Base-by-base conservation (phyloP, 495 filamentous ascomycete genomes). In the Penicillium subrubescens region DNA sequence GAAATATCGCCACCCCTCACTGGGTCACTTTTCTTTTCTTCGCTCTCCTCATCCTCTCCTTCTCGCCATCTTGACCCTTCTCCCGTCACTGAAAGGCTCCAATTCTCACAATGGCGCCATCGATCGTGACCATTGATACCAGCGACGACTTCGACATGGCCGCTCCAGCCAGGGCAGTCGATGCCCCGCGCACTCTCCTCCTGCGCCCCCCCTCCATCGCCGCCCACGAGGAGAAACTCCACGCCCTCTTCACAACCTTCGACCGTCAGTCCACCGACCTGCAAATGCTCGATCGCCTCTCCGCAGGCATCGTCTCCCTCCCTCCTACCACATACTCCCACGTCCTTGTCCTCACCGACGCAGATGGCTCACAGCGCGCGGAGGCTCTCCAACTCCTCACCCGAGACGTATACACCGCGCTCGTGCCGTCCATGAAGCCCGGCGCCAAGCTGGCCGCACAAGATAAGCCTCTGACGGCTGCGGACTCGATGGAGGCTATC, bases 261-360 rank as follows among this genome's bases (percentile, higher is more conserved):
- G 86, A 92, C 73, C 90, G 92, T 69, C 75, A 80, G 60, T 78
- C 82, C 37, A 93, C 92, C 54, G 95, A 99, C 73, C 83, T 99
- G 43, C 96, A 98, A 73, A 99, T 99, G 95, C 91, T 99, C 59
- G 95, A 99, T 79, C 92, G 95, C 34, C 85, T 99, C 19, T 88
- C 92, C 0, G 84, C 91, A 43, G 92, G 92, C 57, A 84, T 97
- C 44, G 91, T 95, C 56, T 76, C 86, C 5, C 88, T 99, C 5
- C 92, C 95, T 2, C 61, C 83, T 14, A 73, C 84, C 29, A 92
- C 90, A 57, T 98, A 98, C 82, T 90, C 96, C 70, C 78, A 91
- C 52, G 84, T 97, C 11, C 84, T 97, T 15, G 82, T 99, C n/a
- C 86, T 98, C 39, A 87, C 89, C 61, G 90, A 92, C 71, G 80